Conservation (phyloP, 371 early-diverging fungal genomes). For the Lichtheimia corymbifera region DNA sequence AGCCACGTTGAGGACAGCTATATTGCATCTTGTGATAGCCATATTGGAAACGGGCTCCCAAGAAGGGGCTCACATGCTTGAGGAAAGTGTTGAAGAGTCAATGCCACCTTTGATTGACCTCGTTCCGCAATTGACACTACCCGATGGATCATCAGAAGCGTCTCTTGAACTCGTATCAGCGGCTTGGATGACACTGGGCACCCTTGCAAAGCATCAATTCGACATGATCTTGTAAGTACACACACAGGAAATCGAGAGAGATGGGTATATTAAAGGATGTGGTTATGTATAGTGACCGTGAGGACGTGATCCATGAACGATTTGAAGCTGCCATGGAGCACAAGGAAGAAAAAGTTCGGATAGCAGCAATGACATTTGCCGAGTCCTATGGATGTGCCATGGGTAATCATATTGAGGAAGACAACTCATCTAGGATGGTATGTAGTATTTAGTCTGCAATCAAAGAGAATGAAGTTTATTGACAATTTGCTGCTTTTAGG, state of each 20-base stretch:
- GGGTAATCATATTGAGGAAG: background rate
- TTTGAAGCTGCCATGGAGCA: conserved; percentile 19
- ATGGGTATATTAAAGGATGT: background rate
- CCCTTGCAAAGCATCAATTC: conserved; percentile 16
- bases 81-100: background rate
- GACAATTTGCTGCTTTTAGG: conserved; percentile 7
- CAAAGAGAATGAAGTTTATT: background rate
- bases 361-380: conserved; percentile 37
- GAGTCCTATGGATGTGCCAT: conserved; percentile 44
- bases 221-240: conserved; percentile 14
- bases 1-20: conserved; percentile 15
- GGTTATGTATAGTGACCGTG: conserved; percentile 11
- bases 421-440: background rate
- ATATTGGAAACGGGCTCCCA: conserved; percentile 32
- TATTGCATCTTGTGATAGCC: conserved; percentile 37
- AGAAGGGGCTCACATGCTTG: conserved; percentile 5
- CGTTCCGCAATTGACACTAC: conserved; percentile 8
- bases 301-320: conserved; percentile 10
- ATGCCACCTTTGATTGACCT: conserved; percentile 10
- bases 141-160: conserved; percentile 9
- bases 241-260: no score
- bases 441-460: background rate
- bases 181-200: conserved; percentile 9
- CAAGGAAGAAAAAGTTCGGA: conserved; percentile 22
- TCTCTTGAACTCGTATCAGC: conserved; percentile 11